Evolutionary conservation across 129 eudicot species (phyloP).

Genomic region (Artemisia tridentata): DNA sequence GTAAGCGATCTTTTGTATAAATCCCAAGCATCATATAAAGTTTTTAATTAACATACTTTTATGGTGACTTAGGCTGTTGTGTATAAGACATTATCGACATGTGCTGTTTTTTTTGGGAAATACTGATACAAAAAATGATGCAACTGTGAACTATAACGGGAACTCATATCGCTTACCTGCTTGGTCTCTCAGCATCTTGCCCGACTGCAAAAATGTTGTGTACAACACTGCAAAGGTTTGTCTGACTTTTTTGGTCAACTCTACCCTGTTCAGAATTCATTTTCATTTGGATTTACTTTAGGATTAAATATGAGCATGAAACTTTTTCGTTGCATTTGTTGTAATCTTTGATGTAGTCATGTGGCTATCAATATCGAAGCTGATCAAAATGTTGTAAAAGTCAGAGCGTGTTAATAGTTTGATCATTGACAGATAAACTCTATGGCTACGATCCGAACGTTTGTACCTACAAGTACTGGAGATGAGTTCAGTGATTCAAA

Average conservation of each 20-base stretch:
- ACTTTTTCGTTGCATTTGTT: not conserved
- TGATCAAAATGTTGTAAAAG: too few relatives aligned
- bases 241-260: constrained; percentile 19
- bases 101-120: constrained; percentile 93
- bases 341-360: too few relatives aligned
- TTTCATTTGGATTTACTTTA: too few relatives aligned
- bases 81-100: constrained; percentile 64
- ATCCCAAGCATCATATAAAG: too few relatives aligned
- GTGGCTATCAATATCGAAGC: too few relatives aligned
- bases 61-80: constrained; percentile 58
- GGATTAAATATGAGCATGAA: too few relatives aligned
- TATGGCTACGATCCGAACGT: constrained; percentile 50
- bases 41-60: constrained; percentile 16
- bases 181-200: constrained; percentile 99
- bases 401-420: constrained; percentile 11
- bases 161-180: constrained; percentile 84
- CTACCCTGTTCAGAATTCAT: not conserved
- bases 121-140: constrained; percentile 55
- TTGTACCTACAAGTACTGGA: constrained; percentile 37
- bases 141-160: constrained; percentile 68
- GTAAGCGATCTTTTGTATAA: too few relatives aligned
- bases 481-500: constrained; percentile 40
- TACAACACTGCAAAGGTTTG: constrained; percentile 89
- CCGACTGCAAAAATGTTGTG: constrained; percentile 95
- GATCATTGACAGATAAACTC: constrained; percentile 64